Base-by-base conservation (phyloP, 352 stramenopile species). In the Phytophthora palmivora region DNA sequence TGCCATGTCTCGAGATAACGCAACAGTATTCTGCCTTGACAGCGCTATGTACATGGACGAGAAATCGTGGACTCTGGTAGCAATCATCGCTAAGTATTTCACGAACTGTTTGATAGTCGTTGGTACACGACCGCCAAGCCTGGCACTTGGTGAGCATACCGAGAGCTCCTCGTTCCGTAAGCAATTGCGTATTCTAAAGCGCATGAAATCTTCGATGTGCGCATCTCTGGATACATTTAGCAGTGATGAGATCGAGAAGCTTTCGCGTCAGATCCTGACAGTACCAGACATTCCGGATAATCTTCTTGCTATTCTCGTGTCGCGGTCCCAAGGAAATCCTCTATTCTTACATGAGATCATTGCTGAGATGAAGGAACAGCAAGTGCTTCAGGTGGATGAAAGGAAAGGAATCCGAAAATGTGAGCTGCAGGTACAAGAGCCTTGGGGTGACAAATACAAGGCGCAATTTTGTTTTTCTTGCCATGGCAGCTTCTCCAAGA, bases 11-110 rank as follows among this genome's bases (percentile, higher is more conserved):
- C 85, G 86, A 8, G 71, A 90, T 22, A 70, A 74, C 12, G 72
- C 74, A 9, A 89, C 83, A 0, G 67, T 96, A 1, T 88, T 96
- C 38, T 92, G 80, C 38, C 76, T 96, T 32, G 87, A 96, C 57
- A 93, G 82, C 45, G 87, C 87, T 14, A 94, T 94, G 85, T 84
- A 92, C 54, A 94, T 94, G 84, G 87, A 96, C 50, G 84, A 88
- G 49, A 89, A 92, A 65, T 93, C 82, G 32, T 96, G 87, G 87
- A 79, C 82, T 24, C 52, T 96, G n/a, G 71, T 88, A 9, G 83
- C 84, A 10, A 90, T 91, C 36, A 79, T 94, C 30, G 82, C 81
- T 8, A 92, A 94, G 58, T 94, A 96, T 46, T 94, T 94, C 42
- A 94, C 85, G 1, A 96, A 96, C 58, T 94, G 84, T 37, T 49